Conservation (phyloP, 2,329 filamentous ascomycete species). For the Ceratocystis destructans region DNA sequence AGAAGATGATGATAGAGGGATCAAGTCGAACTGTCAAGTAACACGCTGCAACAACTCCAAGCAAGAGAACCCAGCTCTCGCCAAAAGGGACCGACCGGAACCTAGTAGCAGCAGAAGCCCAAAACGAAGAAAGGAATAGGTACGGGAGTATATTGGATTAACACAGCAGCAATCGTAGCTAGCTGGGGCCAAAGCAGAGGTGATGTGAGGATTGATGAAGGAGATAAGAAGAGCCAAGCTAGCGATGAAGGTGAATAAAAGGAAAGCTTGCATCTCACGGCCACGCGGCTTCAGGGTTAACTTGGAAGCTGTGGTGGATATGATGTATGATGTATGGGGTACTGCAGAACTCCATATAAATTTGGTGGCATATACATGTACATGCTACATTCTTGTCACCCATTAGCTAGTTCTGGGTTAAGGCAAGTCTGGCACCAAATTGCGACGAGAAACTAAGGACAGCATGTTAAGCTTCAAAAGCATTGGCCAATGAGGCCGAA, state of each 20-base stretch:
- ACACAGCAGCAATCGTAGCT: background rate
- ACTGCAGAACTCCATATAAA: background rate
- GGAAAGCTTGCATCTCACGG: slow-evolving; percentile 7
- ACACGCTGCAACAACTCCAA: background rate
- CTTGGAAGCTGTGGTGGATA: too few relatives aligned
- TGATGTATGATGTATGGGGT: background rate
- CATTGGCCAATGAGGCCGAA: slow-evolving; percentile 11
- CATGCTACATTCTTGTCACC: background rate
- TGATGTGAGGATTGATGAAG: background rate
- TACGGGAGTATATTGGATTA: background rate
- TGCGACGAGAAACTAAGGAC: slow-evolving; percentile 5
- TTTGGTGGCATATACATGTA: slow-evolving; percentile 7
- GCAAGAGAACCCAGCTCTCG: slow-evolving; percentile 17
- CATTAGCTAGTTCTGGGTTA: background rate
- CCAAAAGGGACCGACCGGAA: background rate
- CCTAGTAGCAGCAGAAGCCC: background rate
- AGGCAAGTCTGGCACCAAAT: background rate
- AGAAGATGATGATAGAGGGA: background rate
- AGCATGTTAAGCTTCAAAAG: slow-evolving; percentile 10
- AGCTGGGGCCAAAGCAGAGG: background rate
- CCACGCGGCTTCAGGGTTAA: slow-evolving; percentile 3
- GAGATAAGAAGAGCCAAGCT: background rate
- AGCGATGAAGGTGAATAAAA: background rate
- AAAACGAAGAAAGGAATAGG: background rate
- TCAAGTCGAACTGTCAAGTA: background rate